Evolutionary conservation across 225 moss, liverwort and hornwort species (phyloP), one percentile per base, ranked within the genome.

Genomic region (Asterella californica): DNA sequence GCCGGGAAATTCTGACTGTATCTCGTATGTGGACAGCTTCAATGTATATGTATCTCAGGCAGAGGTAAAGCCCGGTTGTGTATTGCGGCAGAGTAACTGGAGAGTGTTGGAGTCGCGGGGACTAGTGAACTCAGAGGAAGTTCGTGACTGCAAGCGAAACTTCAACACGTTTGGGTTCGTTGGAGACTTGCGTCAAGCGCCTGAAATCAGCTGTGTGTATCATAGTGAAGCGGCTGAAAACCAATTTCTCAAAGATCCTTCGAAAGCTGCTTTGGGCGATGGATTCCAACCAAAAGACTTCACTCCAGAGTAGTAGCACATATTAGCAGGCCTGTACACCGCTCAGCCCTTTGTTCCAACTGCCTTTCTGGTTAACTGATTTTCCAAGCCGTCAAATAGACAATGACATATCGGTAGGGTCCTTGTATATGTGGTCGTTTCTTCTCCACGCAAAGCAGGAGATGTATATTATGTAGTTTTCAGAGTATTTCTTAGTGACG

Each of bases 151-250:
- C 84, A 96, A 96, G 81, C 88, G 94, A 25, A 96, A 96, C 78
- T 94, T 94, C 87, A 96, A 96, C 87, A 96, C 96, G 8, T 96
- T 96, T 82, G 96, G 96, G 27, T 96, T 96, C 74, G 96, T 96
- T 17, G 96, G 96, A 48, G 96, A 96, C 84, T 88, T 96, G 57
- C 91, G 96, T 78, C 91, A 84, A 78, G 92, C 96, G 15, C 96
- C 94, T 10, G 96, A 96, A 83, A 90, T 96, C 73, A 94, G 90
- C 27, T 96, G 96, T 77, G 96, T 96, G 72, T 96, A 96, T 78
- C 96, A 96, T 54, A 96, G 96, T 75, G 96, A 96, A 77, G 92
- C 86, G 29, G 94, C 96, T 30, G 94, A 96, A 81, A 96, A 96
- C 73, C 94, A 96, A 77, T 96, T 96, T 42, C 81, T 96, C 21